These are phyloP conservation scores for Chrysochromulina tobinii DNA, from an alignment of 78 protist genomes.

Conservation along the genomic window DNA sequence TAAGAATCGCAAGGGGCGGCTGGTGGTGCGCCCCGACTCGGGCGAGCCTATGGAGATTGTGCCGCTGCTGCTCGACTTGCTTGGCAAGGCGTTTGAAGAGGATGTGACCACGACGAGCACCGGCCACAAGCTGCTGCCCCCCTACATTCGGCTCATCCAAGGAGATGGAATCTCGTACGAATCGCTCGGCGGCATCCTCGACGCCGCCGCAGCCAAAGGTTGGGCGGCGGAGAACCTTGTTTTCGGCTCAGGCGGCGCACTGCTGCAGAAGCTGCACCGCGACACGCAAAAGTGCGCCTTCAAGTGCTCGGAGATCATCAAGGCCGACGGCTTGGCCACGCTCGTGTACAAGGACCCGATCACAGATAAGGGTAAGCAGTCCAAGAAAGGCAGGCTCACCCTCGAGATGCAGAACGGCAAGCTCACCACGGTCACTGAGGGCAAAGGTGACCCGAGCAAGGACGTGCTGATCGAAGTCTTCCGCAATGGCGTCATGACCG, in stretches of 20 bases:
- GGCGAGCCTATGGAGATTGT: constrained; percentile 43
- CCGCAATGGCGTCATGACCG: not conserved
- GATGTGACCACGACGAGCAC: constrained; percentile 20
- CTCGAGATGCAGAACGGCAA: not conserved
- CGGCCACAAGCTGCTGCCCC: constrained; percentile 47
- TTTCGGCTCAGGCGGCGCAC: constrained; percentile 56
- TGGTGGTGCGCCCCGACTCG: constrained; percentile 50
- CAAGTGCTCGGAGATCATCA: constrained; percentile 42
- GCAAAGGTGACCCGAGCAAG: not conserved
- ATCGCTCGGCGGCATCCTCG: not conserved
- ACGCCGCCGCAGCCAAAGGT: not conserved
- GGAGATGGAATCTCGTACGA: constrained; percentile 51
- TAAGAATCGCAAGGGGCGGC: not conserved
- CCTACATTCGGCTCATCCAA: constrained; percentile 47
- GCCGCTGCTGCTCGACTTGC: constrained; percentile 9
- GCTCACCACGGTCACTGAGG: not conserved
- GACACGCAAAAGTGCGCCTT: constrained; percentile 59
- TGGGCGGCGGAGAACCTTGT: constrained; percentile 48
- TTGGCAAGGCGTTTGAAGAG: constrained; percentile 22
- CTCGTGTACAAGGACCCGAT: constrained; percentile 55
- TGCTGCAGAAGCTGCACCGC: constrained; percentile 50
- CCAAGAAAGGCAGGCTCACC: constrained; percentile 35
- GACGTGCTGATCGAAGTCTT: constrained; percentile 3
- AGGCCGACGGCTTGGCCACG: not conserved
- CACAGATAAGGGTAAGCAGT: constrained; percentile 53